Conservation (phyloP, 2,329 filamentous ascomycete genomes). For the Alternaria sp. region DNA sequence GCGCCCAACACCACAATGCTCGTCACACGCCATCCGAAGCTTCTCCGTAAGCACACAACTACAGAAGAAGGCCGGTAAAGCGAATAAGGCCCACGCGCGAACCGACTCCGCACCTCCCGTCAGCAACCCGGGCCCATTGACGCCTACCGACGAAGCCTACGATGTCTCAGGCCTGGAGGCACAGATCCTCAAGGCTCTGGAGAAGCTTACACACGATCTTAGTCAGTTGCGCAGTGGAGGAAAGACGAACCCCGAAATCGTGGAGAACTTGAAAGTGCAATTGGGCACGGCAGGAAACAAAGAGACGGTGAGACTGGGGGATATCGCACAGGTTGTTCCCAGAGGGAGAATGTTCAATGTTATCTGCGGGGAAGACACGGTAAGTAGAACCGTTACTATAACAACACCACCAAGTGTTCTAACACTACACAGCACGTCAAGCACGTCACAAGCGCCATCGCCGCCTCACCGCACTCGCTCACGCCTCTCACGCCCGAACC, state of each 20-base stretch:
- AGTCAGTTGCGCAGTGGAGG: constrained; percentile 68
- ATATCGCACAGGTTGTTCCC: constrained; percentile 71
- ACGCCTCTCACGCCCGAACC: constrained; percentile 58
- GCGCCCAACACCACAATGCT: constrained; percentile 15
- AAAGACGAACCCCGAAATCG: constrained; percentile 65
- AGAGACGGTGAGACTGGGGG: constrained; percentile 61
- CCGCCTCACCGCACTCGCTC: constrained; percentile 57
- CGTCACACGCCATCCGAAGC: constrained; percentile 16
- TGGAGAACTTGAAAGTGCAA: constrained; percentile 67
- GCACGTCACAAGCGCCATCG: constrained; percentile 60
- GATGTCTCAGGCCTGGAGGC: constrained; percentile 65
- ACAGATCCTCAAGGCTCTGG: constrained; percentile 61
- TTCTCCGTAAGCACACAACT: constrained; percentile 54
- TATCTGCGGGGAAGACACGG: constrained; percentile 69
- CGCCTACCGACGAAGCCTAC: constrained; percentile 60
- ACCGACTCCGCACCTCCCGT: constrained; percentile 44
- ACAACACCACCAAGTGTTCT: neutral
- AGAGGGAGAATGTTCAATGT: constrained; percentile 67
- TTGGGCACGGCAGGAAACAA: constrained; percentile 56
- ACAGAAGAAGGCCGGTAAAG: constrained; percentile 62
- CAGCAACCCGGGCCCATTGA: constrained; percentile 30
- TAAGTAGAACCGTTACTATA: constrained; percentile 44
- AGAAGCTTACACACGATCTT: constrained; percentile 66
- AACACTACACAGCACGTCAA: constrained; percentile 58
- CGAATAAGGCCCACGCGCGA: constrained; percentile 48